Base-by-base conservation (phyloP, 208 protist genomes). In the Crithidia brevicula region DNA sequence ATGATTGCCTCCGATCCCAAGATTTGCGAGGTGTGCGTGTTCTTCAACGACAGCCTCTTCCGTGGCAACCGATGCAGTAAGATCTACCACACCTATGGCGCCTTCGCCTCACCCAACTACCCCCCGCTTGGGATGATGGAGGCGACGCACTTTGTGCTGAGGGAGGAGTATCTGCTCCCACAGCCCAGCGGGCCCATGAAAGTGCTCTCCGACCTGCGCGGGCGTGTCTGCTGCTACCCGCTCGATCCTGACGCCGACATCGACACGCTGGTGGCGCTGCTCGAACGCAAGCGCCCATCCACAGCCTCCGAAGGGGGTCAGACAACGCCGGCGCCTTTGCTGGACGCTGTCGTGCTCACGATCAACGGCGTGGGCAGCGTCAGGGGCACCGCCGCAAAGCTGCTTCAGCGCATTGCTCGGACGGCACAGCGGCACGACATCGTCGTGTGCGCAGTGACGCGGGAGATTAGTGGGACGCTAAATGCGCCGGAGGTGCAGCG, bases 21-120 rank as follows among this genome's bases (percentile, higher is more conserved):
- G 33, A 92, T 98, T 28, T 91, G 85, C 25, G 97, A 99, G 64
- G 98, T 99, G 20, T 94, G 89, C 67, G 46, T 99, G 31, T 99
- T 98, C 76, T 99, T 99, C 76, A 91, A 96, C 69, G 90, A 98
- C 58, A 73, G 81, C 45, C 80, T 99, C 23, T 77, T 97, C 18
- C 83, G 98, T 38, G 98, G 96, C 10, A 98, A 98, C 77, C 87
- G 98, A 28, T 89, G 85, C 33, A 59, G 58, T 20, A 99, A 99
- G 69, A 60, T 96, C 0, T 72, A 88, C 45, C 82, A 88, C 68
- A 82, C 67, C 33, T 87, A 98, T 25, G 79, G 76, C 38, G 98
- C 97, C 6, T 99, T 99, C 70, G 58, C 59, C 33, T 92, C 82
- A 15, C 73, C 76, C 8, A 97, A 98, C 72, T 98, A 92, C 72